Evolutionary conservation across 108 stramenopile genomes (phyloP).

Genomic region (Pseudonitzschia delicatissima): DNA sequence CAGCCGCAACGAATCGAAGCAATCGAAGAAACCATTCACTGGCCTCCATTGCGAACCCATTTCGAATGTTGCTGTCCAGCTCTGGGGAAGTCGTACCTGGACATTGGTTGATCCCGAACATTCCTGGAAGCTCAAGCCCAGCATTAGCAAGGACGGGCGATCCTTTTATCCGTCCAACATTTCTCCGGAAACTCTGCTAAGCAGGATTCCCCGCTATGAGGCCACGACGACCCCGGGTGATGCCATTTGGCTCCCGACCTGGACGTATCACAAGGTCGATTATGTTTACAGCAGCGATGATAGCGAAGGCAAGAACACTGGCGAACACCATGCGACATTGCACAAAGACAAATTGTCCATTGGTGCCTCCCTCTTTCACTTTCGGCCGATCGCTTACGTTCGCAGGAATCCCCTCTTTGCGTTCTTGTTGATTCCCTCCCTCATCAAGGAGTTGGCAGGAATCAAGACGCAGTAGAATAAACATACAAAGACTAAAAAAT

Average conservation of each 20-base stretch:
- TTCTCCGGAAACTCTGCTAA: slow-evolving; percentile 8
- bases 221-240: slow-evolving; percentile 59
- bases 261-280: slow-evolving; percentile 89
- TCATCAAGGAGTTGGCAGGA: slow-evolving; percentile 70
- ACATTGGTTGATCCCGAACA: slow-evolving; percentile 66
- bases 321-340: neutral
- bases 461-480: slow-evolving; percentile 48
- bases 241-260: slow-evolving; percentile 80
- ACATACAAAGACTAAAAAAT: neutral
- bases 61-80: slow-evolving; percentile 77
- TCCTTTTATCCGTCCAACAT: slow-evolving; percentile 59
- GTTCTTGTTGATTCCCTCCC: slow-evolving; percentile 61
- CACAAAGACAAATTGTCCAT: slow-evolving; percentile 37
- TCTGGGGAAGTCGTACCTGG: slow-evolving; percentile 64
- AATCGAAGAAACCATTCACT: slow-evolving; percentile 33
- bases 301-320: neutral
- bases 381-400: slow-evolving; percentile 62
- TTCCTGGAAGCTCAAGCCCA: slow-evolving; percentile 49
- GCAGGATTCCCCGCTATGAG: slow-evolving; percentile 45
- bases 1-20: neutral
- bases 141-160: slow-evolving; percentile 67
- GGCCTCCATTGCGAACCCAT: slow-evolving; percentile 86
- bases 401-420: slow-evolving; percentile 72
- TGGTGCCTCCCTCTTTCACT: slow-evolving; percentile 87
- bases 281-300: slow-evolving; percentile 34